Evolutionary conservation across 2,329 filamentous ascomycete genomes (phyloP), one percentile per base, ranked within the genome.

Genomic region (Penicillium sp.): DNA sequence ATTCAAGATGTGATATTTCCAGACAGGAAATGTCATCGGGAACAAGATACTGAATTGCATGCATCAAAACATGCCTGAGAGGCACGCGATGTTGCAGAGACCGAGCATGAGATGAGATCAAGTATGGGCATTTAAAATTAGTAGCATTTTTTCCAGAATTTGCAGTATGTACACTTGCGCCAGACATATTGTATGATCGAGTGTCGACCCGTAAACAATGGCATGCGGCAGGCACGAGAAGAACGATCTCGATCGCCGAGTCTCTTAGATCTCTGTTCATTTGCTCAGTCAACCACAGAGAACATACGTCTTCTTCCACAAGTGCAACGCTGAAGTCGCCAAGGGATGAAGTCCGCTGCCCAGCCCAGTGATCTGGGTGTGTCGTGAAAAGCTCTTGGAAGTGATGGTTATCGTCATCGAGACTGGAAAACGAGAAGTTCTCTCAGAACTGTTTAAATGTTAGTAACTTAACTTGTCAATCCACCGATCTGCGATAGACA

Each of bases 261-360:
- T 71, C 74, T 69, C 74, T 76, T 62, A 70, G 74, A 76, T 76
- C 65, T 76, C 74, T 76, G 74, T 76, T 76, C 74, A 67, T 53
- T 65, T 47, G 54, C 64, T 74, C 73, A 74, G 66, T 75, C 74
- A 76, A 61, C 49, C 67, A 68, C 63, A 48, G 50, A 50, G 54
- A 48, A 50, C 51, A 51, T 48, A 61, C 64, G 63, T 67, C 68
- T 68, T 67, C 70, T 71, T 73, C 72, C 71, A 68, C 70, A 35
- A 30, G 48, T 43, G 39, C 42, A 31, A 25, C 39, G 31, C 47
- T 66, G 53, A 47, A 47, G 40, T 31, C 48, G 52, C 48, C 54
- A 50, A 67, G 68, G 69, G 70, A 73, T 74, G 64, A 66, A 68
- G 60, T 68, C 69, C 67, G 65, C 56, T 51, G 54, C 51, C 60